These are phyloP conservation scores for Eremochloa ophiuroides DNA, from an alignment of 176 grass and related monocot genomes.

Conservation along the genomic window DNA sequence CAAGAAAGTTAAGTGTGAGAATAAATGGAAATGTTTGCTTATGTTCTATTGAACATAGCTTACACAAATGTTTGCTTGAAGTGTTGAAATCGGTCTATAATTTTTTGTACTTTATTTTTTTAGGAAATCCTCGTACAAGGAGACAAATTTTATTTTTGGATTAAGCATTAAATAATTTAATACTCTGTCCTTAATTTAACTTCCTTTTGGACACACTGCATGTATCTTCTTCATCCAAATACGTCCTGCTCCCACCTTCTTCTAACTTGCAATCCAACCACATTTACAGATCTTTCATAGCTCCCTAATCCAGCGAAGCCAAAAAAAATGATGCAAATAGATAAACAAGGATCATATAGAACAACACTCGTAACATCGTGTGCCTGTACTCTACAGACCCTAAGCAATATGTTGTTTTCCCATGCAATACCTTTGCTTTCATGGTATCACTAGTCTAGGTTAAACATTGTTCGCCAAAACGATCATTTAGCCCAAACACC, in stretches of 20 bases:
- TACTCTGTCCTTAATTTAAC: not conserved
- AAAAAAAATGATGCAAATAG: not conserved
- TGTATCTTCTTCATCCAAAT: not conserved
- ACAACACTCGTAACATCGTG: not conserved
- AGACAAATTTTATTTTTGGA: not conserved
- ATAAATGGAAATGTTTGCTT: conserved; percentile 1
- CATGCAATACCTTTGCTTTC: too few species aligned
- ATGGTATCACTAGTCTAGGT: too few species aligned
- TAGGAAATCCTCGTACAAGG: not conserved
- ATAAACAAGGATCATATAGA: not conserved
- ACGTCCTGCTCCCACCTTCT: not conserved
- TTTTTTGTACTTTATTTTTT: not conserved
- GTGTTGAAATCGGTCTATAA: not conserved
- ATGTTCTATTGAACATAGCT: not conserved
- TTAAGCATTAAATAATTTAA: not conserved
- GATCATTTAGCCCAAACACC: too few species aligned
- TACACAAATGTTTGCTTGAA: not conserved
- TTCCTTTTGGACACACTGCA: not conserved
- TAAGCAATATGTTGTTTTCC: too few species aligned
- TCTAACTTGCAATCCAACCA: not conserved
- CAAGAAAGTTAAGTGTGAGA: not conserved
- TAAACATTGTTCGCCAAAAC: too few species aligned
- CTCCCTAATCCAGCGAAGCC: not conserved
- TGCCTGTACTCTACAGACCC: too few species aligned
- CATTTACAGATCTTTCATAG: not conserved